Evolutionary conservation across 306 rosid species (phyloP).

Genomic region (Prunus mume): DNA sequence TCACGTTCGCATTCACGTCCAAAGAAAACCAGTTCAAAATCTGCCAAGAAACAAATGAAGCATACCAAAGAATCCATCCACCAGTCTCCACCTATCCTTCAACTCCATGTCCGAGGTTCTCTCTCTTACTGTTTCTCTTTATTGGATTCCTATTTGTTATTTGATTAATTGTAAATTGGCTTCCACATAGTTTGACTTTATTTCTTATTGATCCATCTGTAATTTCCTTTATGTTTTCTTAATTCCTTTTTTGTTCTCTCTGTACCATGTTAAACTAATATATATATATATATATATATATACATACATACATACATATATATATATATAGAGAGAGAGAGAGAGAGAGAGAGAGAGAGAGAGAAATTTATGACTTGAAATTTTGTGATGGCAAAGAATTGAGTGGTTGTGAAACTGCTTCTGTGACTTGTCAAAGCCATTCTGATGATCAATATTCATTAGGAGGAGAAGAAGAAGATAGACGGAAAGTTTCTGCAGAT

Average conservation of each 20-base stretch:
- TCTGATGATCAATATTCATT: slow-evolving; percentile 12
- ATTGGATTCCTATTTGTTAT: neutral
- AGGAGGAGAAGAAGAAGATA: slow-evolving; percentile 23
- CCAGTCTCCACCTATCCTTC: slow-evolving; percentile 41
- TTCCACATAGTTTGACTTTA: neutral
- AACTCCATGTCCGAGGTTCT: neutral
- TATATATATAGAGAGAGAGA: too few relatives aligned
- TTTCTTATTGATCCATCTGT: slow-evolving; percentile 11
- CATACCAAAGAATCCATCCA: slow-evolving; percentile 26
- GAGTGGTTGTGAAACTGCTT: neutral
- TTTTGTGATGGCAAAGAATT: slow-evolving; percentile 9
- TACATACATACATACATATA: neutral
- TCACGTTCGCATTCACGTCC: slow-evolving; percentile 21
- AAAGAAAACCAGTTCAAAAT: slow-evolving; percentile 27
- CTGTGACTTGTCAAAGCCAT: slow-evolving; percentile 6
- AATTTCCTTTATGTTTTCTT: slow-evolving; percentile 1
- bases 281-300: neutral
- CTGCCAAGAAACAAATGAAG: slow-evolving; percentile 21
- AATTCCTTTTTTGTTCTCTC: neutral
- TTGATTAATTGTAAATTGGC: neutral
- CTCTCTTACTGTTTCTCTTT: neutral
- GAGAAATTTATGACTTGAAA: neutral
- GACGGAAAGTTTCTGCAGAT: slow-evolving; percentile 8
- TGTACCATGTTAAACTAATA: neutral
- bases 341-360: neutral